Conservation (phyloP, 1,139 yeast genomes). For the Hyphopichia buzzinii region DNA sequence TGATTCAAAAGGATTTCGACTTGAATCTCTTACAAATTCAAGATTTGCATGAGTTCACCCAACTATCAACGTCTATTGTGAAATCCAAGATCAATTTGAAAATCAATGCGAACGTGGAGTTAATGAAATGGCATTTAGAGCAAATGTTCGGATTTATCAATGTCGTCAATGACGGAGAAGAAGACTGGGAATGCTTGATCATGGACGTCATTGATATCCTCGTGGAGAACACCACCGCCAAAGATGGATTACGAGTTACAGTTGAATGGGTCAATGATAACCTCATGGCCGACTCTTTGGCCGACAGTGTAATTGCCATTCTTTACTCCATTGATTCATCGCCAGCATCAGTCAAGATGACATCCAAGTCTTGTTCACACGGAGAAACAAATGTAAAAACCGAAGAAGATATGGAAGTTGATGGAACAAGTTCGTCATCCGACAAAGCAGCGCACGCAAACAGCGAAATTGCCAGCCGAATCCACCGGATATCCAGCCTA, state of each 20-base stretch:
- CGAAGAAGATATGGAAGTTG: slow-evolving; percentile 12
- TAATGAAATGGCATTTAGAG: slow-evolving; percentile 83
- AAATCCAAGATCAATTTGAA: slow-evolving; percentile 76
- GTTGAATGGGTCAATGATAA: slow-evolving; percentile 92
- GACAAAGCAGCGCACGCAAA: slow-evolving; percentile 30
- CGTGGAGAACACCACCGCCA: slow-evolving; percentile 43
- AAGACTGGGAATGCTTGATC: slow-evolving; percentile 49
- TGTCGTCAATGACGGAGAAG: slow-evolving; percentile 59
- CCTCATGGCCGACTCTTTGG: slow-evolving; percentile 82
- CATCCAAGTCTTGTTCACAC: slow-evolving; percentile 60
- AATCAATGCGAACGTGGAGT: slow-evolving; percentile 77
- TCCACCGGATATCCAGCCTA: slow-evolving; percentile 61
- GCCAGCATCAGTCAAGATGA: slow-evolving; percentile 88
- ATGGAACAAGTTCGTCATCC: slow-evolving; percentile 10
- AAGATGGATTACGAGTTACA: slow-evolving; percentile 44
- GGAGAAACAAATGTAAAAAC: slow-evolving; percentile 11
- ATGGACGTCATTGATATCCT: slow-evolving; percentile 46
- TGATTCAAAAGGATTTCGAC: slow-evolving; percentile 90
- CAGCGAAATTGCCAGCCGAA: slow-evolving; percentile 48
- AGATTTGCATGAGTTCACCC: slow-evolving; percentile 87
- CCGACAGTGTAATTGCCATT: slow-evolving; percentile 91
- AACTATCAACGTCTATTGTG: slow-evolving; percentile 79
- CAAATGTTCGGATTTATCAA: slow-evolving; percentile 93
- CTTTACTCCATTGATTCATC: slow-evolving; percentile 89
- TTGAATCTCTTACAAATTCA: slow-evolving; percentile 76